phyloP scores from a whole-genome alignment of 208 protist genomes.

The Leishmania tropica region DNA sequence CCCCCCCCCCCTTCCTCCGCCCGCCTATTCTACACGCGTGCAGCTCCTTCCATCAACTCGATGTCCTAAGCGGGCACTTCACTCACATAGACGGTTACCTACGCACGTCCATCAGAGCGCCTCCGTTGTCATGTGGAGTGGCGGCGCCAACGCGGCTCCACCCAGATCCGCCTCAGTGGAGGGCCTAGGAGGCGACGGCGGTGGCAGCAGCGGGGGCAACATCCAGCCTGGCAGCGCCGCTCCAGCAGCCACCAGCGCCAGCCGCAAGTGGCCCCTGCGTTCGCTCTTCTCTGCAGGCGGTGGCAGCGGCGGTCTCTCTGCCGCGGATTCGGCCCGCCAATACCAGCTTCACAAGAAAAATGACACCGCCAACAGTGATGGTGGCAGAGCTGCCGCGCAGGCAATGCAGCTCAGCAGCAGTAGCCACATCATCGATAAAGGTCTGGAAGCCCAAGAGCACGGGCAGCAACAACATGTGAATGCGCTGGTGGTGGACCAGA shows the following conservation, averaged over 20 bases:
- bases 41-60: not conserved
- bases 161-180: not conserved
- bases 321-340: not conserved
- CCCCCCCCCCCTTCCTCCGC: not conserved
- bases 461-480: not conserved
- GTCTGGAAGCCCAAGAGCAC: not conserved
- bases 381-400: not conserved
- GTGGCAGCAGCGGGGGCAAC: not conserved
- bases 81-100: not conserved
- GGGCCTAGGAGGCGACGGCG: not conserved
- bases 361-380: slow-evolving; percentile 11
- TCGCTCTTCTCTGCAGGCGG: slow-evolving; percentile 3
- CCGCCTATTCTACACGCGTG: not conserved
- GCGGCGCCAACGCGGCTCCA: not conserved
- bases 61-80: not conserved
- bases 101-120: not conserved
- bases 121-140: slow-evolving; percentile 1
- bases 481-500: not conserved
- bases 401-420: not conserved
- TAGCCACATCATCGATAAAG: not conserved
- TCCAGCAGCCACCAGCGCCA: not conserved
- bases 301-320: not conserved
- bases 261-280: slow-evolving; percentile 8
- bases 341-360: slow-evolving; percentile 30
- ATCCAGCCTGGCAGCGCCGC: not conserved